These are phyloP conservation scores for Mucor lusitanicus DNA, from an alignment of 371 early-diverging fungal genomes.

Conservation along the genomic window DNA sequence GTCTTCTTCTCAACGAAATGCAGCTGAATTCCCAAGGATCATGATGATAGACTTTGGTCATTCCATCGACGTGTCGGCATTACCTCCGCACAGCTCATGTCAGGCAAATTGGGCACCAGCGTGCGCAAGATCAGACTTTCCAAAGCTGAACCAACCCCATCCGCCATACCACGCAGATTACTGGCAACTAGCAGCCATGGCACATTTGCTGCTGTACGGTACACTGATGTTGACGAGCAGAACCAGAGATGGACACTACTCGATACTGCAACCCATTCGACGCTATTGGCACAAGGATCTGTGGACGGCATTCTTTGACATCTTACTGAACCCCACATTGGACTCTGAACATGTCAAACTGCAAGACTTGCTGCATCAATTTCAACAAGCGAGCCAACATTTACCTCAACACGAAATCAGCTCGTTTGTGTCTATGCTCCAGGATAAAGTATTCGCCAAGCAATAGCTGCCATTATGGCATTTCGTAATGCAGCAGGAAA, in stretches of 20 bases:
- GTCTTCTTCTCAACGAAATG: neutral
- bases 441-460: neutral
- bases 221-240: constrained; percentile 11
- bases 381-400: neutral
- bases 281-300: constrained; percentile 46
- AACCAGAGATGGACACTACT: neutral
- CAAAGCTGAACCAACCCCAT: constrained; percentile 18
- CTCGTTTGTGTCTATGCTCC: neutral
- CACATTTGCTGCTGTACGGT: constrained; percentile 41
- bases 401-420: neutral
- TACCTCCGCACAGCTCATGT: constrained; percentile 2
- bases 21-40: constrained; percentile 12
- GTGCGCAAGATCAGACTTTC: constrained; percentile 22
- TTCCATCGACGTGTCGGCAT: constrained; percentile 36
- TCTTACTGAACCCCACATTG: constrained; percentile 33
- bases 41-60: constrained; percentile 53
- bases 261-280: constrained; percentile 30
- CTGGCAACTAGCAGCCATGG: constrained; percentile 43
- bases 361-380: neutral
- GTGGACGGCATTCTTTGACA: constrained; percentile 39
- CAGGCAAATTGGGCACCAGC: constrained; percentile 37
- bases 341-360: neutral
- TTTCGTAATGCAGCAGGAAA: neutral
- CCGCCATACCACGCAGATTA: constrained; percentile 39
- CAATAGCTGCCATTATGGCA: neutral